phyloP scores from a whole-genome alignment of 495 filamentous ascomycete species.

The Penicillium daleae region DNA sequence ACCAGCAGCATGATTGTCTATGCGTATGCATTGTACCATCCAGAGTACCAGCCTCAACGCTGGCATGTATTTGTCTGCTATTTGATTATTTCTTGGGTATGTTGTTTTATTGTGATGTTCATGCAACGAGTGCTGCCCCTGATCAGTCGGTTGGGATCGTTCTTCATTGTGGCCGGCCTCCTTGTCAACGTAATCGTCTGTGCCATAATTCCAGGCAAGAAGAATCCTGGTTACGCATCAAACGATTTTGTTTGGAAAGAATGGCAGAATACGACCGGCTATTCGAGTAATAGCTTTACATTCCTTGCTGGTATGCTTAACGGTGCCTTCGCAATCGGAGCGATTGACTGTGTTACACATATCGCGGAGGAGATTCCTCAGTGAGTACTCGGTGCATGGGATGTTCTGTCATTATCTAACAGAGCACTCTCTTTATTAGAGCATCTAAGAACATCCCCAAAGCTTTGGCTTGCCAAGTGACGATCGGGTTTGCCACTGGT shows the following conservation, averaged over 20 bases:
- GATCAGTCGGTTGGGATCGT: conserved; percentile 2
- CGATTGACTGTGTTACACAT: conserved; percentile 3
- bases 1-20: conserved; percentile 12
- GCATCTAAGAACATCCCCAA: conserved; percentile 4
- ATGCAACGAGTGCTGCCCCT: neutral
- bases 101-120: conserved; percentile 7
- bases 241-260: conserved; percentile 5
- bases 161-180: conserved; percentile 3
- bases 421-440: neutral
- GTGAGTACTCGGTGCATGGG: neutral
- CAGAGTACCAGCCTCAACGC: neutral
- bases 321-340: conserved; percentile 2
- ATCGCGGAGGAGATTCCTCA: conserved; percentile 6
- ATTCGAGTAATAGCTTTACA: conserved; percentile 1
- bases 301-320: conserved; percentile 8
- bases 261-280: conserved; percentile 7
- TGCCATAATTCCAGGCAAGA: neutral
- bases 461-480: conserved; percentile 2
- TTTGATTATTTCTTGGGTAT: neutral
- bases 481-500: conserved; percentile 2
- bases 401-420: neutral
- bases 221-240: neutral
- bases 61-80: conserved; percentile 8
- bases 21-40: conserved; percentile 7
- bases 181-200: conserved; percentile 1